Evolutionary conservation across 371 early-diverging fungal species (phyloP).

Genomic region (Saksenaea vasiformis): DNA sequence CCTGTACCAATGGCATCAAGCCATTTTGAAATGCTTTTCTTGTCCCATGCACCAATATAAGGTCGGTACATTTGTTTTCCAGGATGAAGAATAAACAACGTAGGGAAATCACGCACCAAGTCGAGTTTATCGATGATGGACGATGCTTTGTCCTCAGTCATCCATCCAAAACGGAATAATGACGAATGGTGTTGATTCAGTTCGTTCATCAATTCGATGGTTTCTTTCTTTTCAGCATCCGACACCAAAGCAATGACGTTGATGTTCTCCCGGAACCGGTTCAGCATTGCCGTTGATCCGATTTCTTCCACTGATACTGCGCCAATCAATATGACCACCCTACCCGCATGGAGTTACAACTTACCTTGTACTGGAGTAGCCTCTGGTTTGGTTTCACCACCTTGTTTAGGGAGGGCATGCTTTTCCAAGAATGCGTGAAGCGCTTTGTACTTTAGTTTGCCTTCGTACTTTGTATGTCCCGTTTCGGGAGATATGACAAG

Average conservation of each 20-base stretch:
- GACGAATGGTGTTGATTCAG: conserved; percentile 32
- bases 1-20: conserved; percentile 43
- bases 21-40: conserved; percentile 58
- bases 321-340: not conserved
- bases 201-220: conserved; percentile 51
- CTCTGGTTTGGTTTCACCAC: conserved; percentile 23
- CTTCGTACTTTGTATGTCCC: conserved; percentile 38
- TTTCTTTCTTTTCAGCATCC: conserved; percentile 59
- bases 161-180: conserved; percentile 65
- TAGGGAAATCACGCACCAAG: conserved; percentile 71
- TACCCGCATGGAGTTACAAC: not conserved
- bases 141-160: conserved; percentile 61
- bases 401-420: conserved; percentile 48
- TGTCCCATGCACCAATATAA: conserved; percentile 74
- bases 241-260: conserved; percentile 68
- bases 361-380: conserved; percentile 13
- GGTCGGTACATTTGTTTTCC: conserved; percentile 66
- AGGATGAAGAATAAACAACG: conserved; percentile 66
- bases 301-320: conserved; percentile 17
- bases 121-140: conserved; percentile 62
- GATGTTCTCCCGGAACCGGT: conserved; percentile 25
- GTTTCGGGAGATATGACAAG: conserved; percentile 53
- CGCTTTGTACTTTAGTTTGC: conserved; percentile 58
- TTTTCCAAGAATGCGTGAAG: conserved; percentile 59
- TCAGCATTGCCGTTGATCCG: conserved; percentile 12